Conservation (phyloP, 2,329 filamentous ascomycete species). For the Pseudocercospora fijiensis region DNA sequence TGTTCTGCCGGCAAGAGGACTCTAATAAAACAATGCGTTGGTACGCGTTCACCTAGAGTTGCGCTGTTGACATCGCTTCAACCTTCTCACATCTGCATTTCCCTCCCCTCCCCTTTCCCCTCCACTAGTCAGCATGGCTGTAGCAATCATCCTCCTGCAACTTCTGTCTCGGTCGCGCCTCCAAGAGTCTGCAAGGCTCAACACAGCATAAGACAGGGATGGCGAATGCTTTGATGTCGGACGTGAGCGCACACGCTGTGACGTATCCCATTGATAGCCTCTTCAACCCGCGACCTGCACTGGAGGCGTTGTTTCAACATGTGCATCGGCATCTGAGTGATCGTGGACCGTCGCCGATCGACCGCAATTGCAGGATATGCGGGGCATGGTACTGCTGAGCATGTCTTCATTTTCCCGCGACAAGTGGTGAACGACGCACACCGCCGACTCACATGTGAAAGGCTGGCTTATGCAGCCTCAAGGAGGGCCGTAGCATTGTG, state of each 20-base stretch:
- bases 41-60: background rate
- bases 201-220: background rate
- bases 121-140: too few relatives aligned
- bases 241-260: too few relatives aligned
- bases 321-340: background rate
- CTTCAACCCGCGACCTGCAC: background rate
- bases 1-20: background rate
- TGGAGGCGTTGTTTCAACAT: too few relatives aligned
- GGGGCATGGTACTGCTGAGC: too few relatives aligned
- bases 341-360: background rate
- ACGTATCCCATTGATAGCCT: too few relatives aligned
- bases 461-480: background rate
- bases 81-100: background rate
- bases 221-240: background rate
- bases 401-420: too few relatives aligned
- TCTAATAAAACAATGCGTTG: background rate
- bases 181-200: background rate
- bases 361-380: too few relatives aligned
- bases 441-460: background rate
- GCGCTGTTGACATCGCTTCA: background rate
- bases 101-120: background rate
- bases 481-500: background rate
- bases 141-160: too few relatives aligned
- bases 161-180: background rate
- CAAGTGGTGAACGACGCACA: background rate